phyloP scores from a whole-genome alignment of 2,329 filamentous ascomycete genomes.

The Kalaharituber pfeilii region DNA sequence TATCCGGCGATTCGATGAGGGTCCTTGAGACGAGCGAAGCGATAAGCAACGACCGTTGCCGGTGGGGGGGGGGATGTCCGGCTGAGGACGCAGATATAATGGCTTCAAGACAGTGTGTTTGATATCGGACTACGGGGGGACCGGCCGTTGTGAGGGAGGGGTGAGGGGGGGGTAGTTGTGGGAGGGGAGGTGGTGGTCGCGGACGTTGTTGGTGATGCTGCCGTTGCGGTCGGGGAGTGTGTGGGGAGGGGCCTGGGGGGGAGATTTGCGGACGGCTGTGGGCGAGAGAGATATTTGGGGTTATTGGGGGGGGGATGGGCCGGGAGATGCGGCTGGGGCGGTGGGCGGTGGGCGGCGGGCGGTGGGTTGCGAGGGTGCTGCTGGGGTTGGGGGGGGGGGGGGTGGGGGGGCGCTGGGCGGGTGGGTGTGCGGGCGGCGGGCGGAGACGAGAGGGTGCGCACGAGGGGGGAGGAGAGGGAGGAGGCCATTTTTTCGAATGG shows the following conservation, averaged over 20 bases:
- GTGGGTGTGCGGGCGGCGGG: constrained; percentile 10
- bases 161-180: not conserved
- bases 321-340: not conserved
- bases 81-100: not conserved
- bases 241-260: not conserved
- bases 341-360: too few relatives aligned
- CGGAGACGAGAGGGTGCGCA: constrained; percentile 10
- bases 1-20: constrained; percentile 9
- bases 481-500: not conserved
- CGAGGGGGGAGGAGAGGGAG: constrained; percentile 11
- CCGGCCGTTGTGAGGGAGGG: constrained; percentile 1
- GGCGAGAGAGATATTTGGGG: too few relatives aligned
- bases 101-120: constrained; percentile 1
- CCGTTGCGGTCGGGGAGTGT: not conserved
- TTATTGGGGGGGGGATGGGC: not conserved
- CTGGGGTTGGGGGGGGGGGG: constrained; percentile 3
- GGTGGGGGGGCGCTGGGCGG: constrained; percentile 12
- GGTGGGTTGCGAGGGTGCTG: too few relatives aligned
- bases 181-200: not conserved
- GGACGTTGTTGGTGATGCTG: not conserved
- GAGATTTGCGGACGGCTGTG: not conserved
- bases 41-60: not conserved
- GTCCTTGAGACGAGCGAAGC: constrained; percentile 7
- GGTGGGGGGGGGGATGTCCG: not conserved
- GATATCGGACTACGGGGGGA: constrained; percentile 3